phyloP scores from a whole-genome alignment of 257 asterid genomes.

The Nicotiana noctiflora region DNA sequence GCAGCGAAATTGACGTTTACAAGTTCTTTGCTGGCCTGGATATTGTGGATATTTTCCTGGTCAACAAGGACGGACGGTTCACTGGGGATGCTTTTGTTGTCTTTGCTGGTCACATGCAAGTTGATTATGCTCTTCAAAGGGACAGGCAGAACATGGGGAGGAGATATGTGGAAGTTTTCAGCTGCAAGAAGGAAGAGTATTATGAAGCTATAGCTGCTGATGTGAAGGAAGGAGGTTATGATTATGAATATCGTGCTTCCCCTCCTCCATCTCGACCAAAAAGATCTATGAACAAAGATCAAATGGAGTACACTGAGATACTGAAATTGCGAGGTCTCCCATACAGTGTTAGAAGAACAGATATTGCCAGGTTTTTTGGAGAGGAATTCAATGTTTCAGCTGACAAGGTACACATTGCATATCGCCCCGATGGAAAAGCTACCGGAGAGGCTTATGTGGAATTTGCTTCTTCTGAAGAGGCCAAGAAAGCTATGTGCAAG shows the following conservation, averaged over 20 bases:
- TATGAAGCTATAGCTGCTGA: conserved; percentile 83
- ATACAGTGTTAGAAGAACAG: background rate
- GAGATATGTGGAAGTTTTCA: conserved; percentile 93
- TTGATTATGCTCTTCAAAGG: conserved; percentile 77
- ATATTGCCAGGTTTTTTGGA: background rate
- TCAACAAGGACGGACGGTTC: conserved; percentile 70
- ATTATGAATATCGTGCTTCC: background rate
- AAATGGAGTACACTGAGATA: background rate
- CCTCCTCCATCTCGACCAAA: background rate
- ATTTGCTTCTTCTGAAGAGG: conserved; percentile 4
- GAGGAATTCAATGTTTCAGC: background rate
- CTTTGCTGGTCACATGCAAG: conserved; percentile 74
- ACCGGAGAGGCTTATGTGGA: conserved; percentile 14
- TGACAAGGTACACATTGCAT: background rate
- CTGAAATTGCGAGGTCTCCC: conserved; percentile 7
- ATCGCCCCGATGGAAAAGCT: conserved; percentile 3
- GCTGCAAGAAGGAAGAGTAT: conserved; percentile 88
- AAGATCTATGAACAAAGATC: background rate
- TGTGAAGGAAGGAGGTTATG: conserved; percentile 13
- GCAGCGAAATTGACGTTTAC: conserved; percentile 62
- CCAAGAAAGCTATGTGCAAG: conserved; percentile 7
- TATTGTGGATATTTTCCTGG: conserved; percentile 77
- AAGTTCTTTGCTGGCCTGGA: conserved; percentile 84
- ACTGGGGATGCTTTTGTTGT: conserved; percentile 85
- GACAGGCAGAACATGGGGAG: conserved; percentile 89